Conservation (phyloP, 2,329 filamentous ascomycete species). For the Thelonectria discophora region DNA sequence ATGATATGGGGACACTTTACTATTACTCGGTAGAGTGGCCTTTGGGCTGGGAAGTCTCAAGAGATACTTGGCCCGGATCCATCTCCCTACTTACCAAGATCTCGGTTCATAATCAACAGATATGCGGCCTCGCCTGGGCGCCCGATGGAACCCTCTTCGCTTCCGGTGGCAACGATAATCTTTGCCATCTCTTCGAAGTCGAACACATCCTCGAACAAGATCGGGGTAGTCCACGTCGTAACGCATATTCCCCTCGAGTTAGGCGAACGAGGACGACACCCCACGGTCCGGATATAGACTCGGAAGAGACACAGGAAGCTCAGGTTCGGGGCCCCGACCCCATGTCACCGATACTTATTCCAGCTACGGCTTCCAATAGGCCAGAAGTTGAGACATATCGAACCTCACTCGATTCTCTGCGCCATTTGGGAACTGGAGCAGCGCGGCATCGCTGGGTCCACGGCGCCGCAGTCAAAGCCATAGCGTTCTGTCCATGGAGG, state of each 20-base stretch:
- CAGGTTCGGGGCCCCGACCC: constrained; percentile 8
- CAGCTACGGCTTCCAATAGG: not conserved
- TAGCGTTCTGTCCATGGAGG: constrained; percentile 96
- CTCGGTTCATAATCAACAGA: constrained; percentile 83
- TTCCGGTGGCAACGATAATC: constrained; percentile 92
- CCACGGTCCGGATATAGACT: constrained; percentile 20
- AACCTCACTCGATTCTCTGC: constrained; percentile 48
- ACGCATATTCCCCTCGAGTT: constrained; percentile 14
- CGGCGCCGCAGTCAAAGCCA: constrained; percentile 91
- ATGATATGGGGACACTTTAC: constrained; percentile 83
- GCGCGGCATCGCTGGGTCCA: constrained; percentile 81
- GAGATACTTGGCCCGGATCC: constrained; percentile 77
- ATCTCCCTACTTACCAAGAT: constrained; percentile 82
- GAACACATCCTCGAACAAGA: constrained; percentile 59
- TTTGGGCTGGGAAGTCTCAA: constrained; percentile 66
- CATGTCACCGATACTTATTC: not conserved
- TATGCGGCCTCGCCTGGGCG: constrained; percentile 94
- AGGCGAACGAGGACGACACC: constrained; percentile 15
- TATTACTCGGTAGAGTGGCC: constrained; percentile 94
- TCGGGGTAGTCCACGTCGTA: constrained; percentile 3
- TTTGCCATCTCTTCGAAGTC: constrained; percentile 82
- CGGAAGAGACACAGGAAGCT: constrained; percentile 23
- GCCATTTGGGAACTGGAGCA: constrained; percentile 61
- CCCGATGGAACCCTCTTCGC: constrained; percentile 79
- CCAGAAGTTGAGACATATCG: constrained; percentile 37